Base-by-base conservation (phyloP, 306 rosid species). In the Castanopsis chinensis region DNA sequence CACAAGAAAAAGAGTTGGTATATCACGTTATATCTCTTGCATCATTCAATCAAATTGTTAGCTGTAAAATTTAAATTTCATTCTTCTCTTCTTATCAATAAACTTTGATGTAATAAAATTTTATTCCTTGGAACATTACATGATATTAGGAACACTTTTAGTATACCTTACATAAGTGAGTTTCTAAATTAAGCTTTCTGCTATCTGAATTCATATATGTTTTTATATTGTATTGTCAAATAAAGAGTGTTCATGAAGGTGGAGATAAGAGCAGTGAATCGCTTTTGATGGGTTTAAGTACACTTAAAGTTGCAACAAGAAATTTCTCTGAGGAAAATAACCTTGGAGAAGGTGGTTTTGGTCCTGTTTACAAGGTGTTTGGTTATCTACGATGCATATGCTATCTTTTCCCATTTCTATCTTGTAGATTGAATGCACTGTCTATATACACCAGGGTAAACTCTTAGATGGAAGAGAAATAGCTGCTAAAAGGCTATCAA, bases 291-390 rank as follows among this genome's bases (percentile, higher is more conserved):
- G 57, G 60, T 64, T 18, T 80, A 68, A 73, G 32, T 55, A n/a
- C 72, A 73, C 79, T 72, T 65, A 63, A 55, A 69, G 37, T n/a
- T 64, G 83, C 81, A 73, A 79, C 81, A 71, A 59, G 65, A 64
- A 53, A 83, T 41, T 83, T 83, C 86, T 83, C 78, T 37, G 45
- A 60, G 37, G 74, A 76, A 14, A 23, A 69, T 56, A 79, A 79
- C 79, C 80, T 75, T 53, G 83, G 86, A 61, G 70, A 79, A 59
- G 86, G 86, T 9, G 80, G 83, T 61, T 83, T 83, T 43, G 83
- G 86, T 37, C 63, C 77, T 20, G 83, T 78, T 21, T 75, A 37
- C 45, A 37, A 37, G 45, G 45, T 37, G 7, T 11, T 27, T 60
- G 5, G 6, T 23, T 61, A 25, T 75, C 11, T 14, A 12, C 49